Evolutionary conservation across 2,329 filamentous ascomycete genomes (phyloP), one percentile per base, ranked within the genome.

Genomic region (Hypoxylon sp.): DNA sequence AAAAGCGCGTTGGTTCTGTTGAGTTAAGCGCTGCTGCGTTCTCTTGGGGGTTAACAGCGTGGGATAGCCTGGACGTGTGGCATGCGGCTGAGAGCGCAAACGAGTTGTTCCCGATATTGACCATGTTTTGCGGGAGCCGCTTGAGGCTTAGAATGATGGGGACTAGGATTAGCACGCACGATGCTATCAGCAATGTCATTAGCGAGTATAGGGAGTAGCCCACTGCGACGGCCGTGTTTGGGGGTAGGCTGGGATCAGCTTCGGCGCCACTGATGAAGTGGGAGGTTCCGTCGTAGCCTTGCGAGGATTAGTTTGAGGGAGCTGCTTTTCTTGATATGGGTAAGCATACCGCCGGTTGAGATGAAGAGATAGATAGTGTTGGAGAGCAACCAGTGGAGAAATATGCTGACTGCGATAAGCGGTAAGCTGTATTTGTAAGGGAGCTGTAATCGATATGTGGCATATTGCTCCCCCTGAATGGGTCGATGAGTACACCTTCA

Each of bases 391-490:
- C 60, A 63, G 13, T 63, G 73, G 1, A 74, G 38, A 1, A 70
- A 13, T 2, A 51, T 48, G 30, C 70, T 69, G 1, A 64, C 46
- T 2, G 48, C 25, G 0, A 75, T 53, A 5, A 77, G 60, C 0
- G 74, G 71, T 4, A 75, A 23, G 14, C 68, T 70, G 49, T 71
- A 75, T 9, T 50, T 50, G 23, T 74, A 75, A 6, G 74, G 73
- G 1, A 76, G 48, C 38, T 74, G 72, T 1, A 75, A 60, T 36
- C 72, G 53, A 50, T 74, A 75, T 2, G 58, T 72, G 1, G 72
- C 73, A 10, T 48, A 21, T 19, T 75, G 73, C 14, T 70, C 46
- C 2, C 72, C 73, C 17, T 2, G 71, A 70, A n/a, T 63, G 59
- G 1, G 67, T 68, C 4, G 70, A n/a, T 68, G 10, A 67, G 38